Percentiles rank a stretch among this genome's conserved stretches.
Evolutionary conservation across 139 green algal genomes (phyloP).

Genomic region (Volvox africanus): DNA sequence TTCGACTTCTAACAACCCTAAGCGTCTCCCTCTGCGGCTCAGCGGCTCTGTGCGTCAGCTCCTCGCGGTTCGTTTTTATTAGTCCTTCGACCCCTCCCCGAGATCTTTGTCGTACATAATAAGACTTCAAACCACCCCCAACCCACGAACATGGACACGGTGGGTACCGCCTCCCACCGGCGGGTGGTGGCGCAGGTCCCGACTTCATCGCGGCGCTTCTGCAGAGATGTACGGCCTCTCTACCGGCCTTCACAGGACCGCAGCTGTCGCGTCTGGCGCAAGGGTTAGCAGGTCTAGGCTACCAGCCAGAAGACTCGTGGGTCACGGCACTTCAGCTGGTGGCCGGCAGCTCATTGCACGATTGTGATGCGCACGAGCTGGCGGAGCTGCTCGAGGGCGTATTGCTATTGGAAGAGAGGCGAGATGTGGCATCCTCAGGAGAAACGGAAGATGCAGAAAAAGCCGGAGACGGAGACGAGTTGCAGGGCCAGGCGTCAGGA

Average conservation of each 20-base stretch:
- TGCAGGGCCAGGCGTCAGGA: too few relatives aligned
- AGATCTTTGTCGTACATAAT: too few relatives aligned
- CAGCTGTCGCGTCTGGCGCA: conserved; percentile 22
- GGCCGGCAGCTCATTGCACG: not conserved
- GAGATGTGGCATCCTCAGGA: not conserved
- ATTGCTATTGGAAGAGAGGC: conserved; percentile 13
- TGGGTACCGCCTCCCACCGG: too few relatives aligned
- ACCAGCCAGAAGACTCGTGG: conserved; percentile 29
- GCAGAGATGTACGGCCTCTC: not conserved
- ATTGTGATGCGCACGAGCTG: conserved; percentile 23
- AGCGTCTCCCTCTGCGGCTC: too few relatives aligned
- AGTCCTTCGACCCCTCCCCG: too few relatives aligned
- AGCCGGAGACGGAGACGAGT: not conserved
- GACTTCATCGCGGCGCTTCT: conserved; percentile 19
- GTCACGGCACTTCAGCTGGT: not conserved
- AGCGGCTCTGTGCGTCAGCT: too few relatives aligned
- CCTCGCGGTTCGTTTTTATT: too few relatives aligned
- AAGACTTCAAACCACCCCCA: too few relatives aligned
- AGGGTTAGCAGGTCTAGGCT: conserved; percentile 11
- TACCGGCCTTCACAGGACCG: not conserved
- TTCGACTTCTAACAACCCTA: too few relatives aligned
- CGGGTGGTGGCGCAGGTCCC: not conserved
- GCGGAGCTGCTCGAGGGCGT: conserved; percentile 31
- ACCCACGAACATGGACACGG: too few relatives aligned
- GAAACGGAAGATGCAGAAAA: not conserved